Conservation (phyloP, 2,329 filamentous ascomycete genomes). For the Knoxdaviesia capensis region DNA sequence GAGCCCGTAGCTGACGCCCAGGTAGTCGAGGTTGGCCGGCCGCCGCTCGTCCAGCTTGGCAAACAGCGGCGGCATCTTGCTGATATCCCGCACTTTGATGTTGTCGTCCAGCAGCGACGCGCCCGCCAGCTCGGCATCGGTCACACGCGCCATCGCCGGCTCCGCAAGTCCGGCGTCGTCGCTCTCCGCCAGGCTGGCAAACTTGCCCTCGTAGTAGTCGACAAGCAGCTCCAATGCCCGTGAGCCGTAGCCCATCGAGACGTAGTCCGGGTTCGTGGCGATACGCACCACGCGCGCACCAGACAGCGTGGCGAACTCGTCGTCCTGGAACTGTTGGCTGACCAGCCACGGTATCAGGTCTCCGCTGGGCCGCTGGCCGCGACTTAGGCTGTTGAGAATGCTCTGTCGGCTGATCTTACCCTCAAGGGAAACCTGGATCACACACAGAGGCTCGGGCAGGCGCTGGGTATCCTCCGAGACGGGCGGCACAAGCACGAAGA, state of each 20-base stretch:
- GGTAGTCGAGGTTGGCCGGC: conserved; percentile 66
- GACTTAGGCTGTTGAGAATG: conserved; percentile 71
- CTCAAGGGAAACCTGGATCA: conserved; percentile 86
- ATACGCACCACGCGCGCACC: conserved; percentile 86
- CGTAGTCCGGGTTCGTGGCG: conserved; percentile 87
- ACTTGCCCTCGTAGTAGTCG: conserved; percentile 91
- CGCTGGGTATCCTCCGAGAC: conserved; percentile 56
- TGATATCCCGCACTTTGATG: conserved; percentile 75
- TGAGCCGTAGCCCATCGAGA: conserved; percentile 81
- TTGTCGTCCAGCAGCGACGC: conserved; percentile 67
- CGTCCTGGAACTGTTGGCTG: conserved; percentile 94
- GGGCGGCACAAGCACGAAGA: conserved; percentile 84
- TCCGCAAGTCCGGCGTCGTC: conserved; percentile 28
- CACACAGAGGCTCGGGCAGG: conserved; percentile 81
- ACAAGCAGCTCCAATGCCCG: conserved; percentile 70
- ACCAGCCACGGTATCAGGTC: conserved; percentile 96
- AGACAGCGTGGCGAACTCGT: conserved; percentile 84
- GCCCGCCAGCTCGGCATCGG: conserved; percentile 61
- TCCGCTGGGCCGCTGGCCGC: conserved; percentile 74
- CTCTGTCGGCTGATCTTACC: conserved; percentile 87
- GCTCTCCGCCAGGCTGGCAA: conserved; percentile 63
- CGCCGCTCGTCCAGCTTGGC: conserved; percentile 68
- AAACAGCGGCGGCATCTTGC: conserved; percentile 83
- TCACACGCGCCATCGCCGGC: conserved; percentile 55
- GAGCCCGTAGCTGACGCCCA: conserved; percentile 89